A percentile compares a stretch with the other conserved stretches of the same genome.
These are phyloP conservation scores for Aspergillus pseudonomiae DNA, from an alignment of 2,329 filamentous ascomycete genomes.

Conservation along the genomic window DNA sequence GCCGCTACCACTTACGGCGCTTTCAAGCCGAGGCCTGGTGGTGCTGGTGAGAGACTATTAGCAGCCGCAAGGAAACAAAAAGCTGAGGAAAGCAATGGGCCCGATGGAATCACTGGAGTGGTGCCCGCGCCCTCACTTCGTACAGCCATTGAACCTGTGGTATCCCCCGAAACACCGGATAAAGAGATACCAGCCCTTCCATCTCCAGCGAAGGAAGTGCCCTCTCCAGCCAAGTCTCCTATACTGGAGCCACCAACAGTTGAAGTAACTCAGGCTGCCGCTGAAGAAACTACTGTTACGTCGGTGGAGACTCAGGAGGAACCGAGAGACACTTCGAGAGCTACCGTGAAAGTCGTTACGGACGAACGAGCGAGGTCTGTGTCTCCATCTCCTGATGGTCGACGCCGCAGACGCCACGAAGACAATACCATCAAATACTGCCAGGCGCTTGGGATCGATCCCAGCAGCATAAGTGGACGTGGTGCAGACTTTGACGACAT, in stretches of 20 bases:
- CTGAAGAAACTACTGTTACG: slow-evolving; percentile 33
- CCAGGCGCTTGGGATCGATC: slow-evolving; percentile 75
- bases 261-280: slow-evolving; percentile 40
- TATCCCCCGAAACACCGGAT: slow-evolving; percentile 33
- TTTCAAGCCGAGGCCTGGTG: slow-evolving; percentile 87
- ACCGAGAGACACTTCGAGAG: slow-evolving; percentile 26
- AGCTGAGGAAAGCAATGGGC: slow-evolving; percentile 62
- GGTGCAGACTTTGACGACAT: slow-evolving; percentile 80
- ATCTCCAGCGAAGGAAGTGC: slow-evolving; percentile 18
- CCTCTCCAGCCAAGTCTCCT: slow-evolving; percentile 16
- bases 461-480: slow-evolving; percentile 72
- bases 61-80: slow-evolving; percentile 57
- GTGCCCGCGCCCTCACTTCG: slow-evolving; percentile 71
- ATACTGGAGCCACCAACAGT: slow-evolving; percentile 37
- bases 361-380: slow-evolving; percentile 36
- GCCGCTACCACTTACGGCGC: slow-evolving; percentile 71
- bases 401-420: slow-evolving; percentile 64
- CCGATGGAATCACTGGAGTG: slow-evolving; percentile 87
- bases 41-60: slow-evolving; percentile 77
- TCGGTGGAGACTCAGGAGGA: slow-evolving; percentile 26
- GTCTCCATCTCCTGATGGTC: slow-evolving; percentile 49
- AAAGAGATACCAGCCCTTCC: slow-evolving; percentile 30
- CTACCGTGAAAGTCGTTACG: slow-evolving; percentile 21
- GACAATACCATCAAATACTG: slow-evolving; percentile 81
- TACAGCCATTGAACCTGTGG: slow-evolving; percentile 41